Evolutionary conservation across 108 stramenopile genomes (phyloP).

Genomic region (Parietichytrium sp.): DNA sequence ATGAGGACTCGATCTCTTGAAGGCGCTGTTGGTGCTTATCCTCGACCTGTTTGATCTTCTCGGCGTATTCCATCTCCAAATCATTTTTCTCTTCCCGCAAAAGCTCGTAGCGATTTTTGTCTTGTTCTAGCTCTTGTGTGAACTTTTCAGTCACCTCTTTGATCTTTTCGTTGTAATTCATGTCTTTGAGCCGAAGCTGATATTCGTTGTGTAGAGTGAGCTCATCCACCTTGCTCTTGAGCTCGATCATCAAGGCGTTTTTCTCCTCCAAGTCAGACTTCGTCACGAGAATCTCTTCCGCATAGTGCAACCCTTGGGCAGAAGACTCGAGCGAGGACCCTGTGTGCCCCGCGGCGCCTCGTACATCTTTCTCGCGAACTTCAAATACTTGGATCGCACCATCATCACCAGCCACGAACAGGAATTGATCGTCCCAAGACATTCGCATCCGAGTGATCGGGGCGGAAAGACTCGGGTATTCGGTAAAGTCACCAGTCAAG

Average conservation of each 20-base stretch:
- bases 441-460: slow-evolving; percentile 57
- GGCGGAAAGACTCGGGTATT: slow-evolving; percentile 62
- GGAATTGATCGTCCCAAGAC: slow-evolving; percentile 55
- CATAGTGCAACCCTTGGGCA: slow-evolving; percentile 45
- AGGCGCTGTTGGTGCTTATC: slow-evolving; percentile 61
- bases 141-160: slow-evolving; percentile 68
- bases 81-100: slow-evolving; percentile 55
- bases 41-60: slow-evolving; percentile 51
- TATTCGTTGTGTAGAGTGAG: slow-evolving; percentile 64
- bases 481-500: slow-evolving; percentile 55
- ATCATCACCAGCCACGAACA: slow-evolving; percentile 58
- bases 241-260: slow-evolving; percentile 51
- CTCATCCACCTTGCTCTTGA: slow-evolving; percentile 63
- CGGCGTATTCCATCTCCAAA: slow-evolving; percentile 57
- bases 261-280: slow-evolving; percentile 62
- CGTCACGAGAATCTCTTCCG: slow-evolving; percentile 64
- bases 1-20: slow-evolving; percentile 60
- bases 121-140: slow-evolving; percentile 61
- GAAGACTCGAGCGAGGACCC: not conserved
- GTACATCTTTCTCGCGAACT: slow-evolving; percentile 51
- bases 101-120: slow-evolving; percentile 60
- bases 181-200: slow-evolving; percentile 62
- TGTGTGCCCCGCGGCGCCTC: slow-evolving; percentile 5
- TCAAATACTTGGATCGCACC: slow-evolving; percentile 59
- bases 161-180: slow-evolving; percentile 65